Conservation (phyloP, 345 rosid genomes). For the Gossypium stocksii region DNA sequence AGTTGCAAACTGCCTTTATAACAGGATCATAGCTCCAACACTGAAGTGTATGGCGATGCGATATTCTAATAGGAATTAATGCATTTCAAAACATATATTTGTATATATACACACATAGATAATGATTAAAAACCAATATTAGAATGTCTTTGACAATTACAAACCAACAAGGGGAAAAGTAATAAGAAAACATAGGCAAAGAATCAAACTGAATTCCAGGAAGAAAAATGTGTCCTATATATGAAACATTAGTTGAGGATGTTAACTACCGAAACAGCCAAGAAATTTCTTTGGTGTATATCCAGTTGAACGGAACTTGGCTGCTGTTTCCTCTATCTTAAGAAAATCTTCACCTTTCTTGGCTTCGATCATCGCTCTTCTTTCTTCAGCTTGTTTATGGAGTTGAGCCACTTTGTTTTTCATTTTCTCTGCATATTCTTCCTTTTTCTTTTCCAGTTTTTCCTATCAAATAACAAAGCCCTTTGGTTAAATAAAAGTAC, state of each 20-base stretch:
- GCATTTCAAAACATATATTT: not conserved
- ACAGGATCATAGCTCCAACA: too few relatives aligned
- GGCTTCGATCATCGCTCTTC: conserved; percentile 54
- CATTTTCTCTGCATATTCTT: conserved; percentile 44
- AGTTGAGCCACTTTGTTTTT: conserved; percentile 57
- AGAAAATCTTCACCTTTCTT: conserved; percentile 34
- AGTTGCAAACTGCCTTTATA: too few relatives aligned
- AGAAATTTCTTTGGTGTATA: conserved; percentile 37
- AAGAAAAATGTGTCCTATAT: too few relatives aligned
- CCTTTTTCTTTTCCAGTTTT: conserved; percentile 53
- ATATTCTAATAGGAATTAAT: not conserved
- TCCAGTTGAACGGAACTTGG: conserved; percentile 43
- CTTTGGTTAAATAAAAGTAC: not conserved
- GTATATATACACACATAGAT: not conserved
- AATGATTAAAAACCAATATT: not conserved
- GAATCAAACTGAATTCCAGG: not conserved
- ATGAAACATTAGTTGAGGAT: not conserved
- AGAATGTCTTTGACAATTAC: not conserved
- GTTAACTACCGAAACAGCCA: conserved; percentile 36
- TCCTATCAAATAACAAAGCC: conserved; percentile 34
- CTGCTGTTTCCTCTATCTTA: conserved; percentile 47
- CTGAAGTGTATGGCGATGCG: not conserved
- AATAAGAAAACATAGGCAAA: not conserved
- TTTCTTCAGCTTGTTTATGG: conserved; percentile 58
- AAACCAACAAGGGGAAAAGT: conserved; percentile 2